Base-by-base conservation (phyloP, 352 stramenopile species). In the Globisporangium splendens region DNA sequence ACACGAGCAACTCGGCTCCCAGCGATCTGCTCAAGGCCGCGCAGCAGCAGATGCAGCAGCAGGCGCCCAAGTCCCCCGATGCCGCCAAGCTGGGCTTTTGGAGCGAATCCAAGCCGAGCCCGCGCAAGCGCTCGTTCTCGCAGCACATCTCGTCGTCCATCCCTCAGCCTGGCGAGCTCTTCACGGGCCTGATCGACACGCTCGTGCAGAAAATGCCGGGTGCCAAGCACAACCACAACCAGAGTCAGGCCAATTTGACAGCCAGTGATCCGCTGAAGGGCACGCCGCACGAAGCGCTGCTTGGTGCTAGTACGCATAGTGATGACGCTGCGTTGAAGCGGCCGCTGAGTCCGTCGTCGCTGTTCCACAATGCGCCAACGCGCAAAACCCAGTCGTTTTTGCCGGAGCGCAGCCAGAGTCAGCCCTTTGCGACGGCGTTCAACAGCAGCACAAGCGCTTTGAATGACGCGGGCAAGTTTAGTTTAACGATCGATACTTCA, bases 101-200 rank as follows among this genome's bases (percentile, higher is more conserved):
- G 84, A 94, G 84, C 49, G 79, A 91, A 48, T 83, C 77, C 10
- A 84, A 86, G 39, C 79, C 74, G 31, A 91, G 79, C 46, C 82
- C 82, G 33, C 83, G 82, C 35, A 69, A 85, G 35, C 79, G 82
- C 35, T 88, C 77, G 8, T 73, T 91, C 47, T 91, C 81, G n/a
- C 79, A 91, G 53, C 79, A 88, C 38, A 72, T 92, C 46, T 77
- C 77, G 11, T 78, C 71, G n/a, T 84, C 77, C 55, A 88, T 90
- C 50, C 65, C 69, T 2, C 81, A 90, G 51, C 79, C 83, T 0
- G 70, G 74, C 0, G 81, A 91, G 49, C 62, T 94, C 1, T 51
- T 91, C 22, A 81, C 84, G 46, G 84, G 82, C 24, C 35, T 94
- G 4, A 67, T 94, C 24, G 82, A 89, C 54, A 87, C 76, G 5